Evolutionary conservation across 352 stramenopile genomes (phyloP).

Genomic region (Phytophthora pistaciae): DNA sequence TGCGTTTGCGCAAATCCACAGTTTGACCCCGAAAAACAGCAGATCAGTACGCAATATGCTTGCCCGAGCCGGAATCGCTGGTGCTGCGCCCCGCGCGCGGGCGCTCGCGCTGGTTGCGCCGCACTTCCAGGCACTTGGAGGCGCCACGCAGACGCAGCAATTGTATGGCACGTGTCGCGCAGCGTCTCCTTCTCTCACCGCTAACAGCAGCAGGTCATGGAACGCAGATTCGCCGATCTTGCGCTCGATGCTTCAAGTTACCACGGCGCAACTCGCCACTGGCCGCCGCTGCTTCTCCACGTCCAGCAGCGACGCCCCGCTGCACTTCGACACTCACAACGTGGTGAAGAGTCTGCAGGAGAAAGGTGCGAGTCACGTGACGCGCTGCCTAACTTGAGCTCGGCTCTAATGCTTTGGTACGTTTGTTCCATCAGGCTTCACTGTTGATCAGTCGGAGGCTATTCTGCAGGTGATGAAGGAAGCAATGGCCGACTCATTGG

Average conservation of each 20-base stretch:
- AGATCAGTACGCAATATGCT: constrained; percentile 31
- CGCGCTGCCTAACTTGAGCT: not conserved
- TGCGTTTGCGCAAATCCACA: constrained; percentile 29
- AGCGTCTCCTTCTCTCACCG: not conserved
- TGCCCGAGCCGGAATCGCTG: constrained; percentile 6
- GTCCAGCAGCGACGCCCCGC: constrained; percentile 21
- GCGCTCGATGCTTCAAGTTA: constrained; percentile 20
- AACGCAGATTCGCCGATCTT: not conserved
- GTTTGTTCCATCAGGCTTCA: constrained; percentile 62
- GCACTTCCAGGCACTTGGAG: constrained; percentile 8
- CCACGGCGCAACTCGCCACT: not conserved
- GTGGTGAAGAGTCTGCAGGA: constrained; percentile 81
- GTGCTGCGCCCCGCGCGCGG: constrained; percentile 6
- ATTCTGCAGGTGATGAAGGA: constrained; percentile 88
- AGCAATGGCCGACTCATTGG: constrained; percentile 81
- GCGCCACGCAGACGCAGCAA: not conserved
- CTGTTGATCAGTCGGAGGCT: constrained; percentile 68
- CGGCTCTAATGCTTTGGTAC: not conserved
- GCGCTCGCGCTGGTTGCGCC: constrained; percentile 11
- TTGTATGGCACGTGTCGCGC: not conserved
- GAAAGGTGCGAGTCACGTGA: constrained; percentile 51
- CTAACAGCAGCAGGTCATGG: not conserved
- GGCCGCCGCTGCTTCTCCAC: constrained; percentile 31
- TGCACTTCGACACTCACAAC: constrained; percentile 65
- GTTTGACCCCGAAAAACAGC: not conserved